A percentile compares a stretch with the other conserved stretches of the same genome.
phyloP scores from a whole-genome alignment of 768 basidiomycete species.

The Tulasnella sp. region DNA sequence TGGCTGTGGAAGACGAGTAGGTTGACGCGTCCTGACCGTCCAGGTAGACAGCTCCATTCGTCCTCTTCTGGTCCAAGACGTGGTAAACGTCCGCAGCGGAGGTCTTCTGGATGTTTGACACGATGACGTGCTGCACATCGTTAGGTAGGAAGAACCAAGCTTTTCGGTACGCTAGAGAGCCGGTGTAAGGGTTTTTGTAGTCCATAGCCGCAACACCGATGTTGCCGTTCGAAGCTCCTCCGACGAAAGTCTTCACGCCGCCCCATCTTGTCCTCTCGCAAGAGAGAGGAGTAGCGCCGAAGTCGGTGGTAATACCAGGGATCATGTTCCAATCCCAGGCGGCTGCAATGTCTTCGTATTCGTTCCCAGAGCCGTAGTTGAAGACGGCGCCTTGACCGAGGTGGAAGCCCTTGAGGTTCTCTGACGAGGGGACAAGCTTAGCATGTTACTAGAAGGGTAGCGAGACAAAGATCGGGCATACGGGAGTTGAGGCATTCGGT shows the following conservation, averaged over 20 bases:
- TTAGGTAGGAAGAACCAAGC: constrained; percentile 61
- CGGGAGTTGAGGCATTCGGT: constrained; percentile 46
- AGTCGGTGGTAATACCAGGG: constrained; percentile 59
- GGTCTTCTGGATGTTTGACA: constrained; percentile 33
- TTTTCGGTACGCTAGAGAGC: constrained; percentile 46
- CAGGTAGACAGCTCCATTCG: constrained; percentile 34
- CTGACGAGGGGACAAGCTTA: too few species aligned
- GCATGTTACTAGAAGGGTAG: background rate
- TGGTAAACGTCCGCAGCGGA: constrained; percentile 41
- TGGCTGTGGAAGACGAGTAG: constrained; percentile 23
- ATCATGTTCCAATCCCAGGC: constrained; percentile 72
- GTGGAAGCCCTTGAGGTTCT: constrained; percentile 60
- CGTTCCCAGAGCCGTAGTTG: constrained; percentile 28
- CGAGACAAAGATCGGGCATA: background rate
- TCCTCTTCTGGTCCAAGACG: constrained; percentile 55
- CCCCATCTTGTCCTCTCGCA: constrained; percentile 34
- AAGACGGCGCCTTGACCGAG: constrained; percentile 53
- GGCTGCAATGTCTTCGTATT: constrained; percentile 62
- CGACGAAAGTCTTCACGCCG: constrained; percentile 36
- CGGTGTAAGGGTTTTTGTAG: constrained; percentile 52
- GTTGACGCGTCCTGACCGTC: too few species aligned
- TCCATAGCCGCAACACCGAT: constrained; percentile 51
- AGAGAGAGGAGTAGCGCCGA: constrained; percentile 41
- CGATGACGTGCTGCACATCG: constrained; percentile 51
- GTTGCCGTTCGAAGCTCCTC: constrained; percentile 40